phyloP scores from a whole-genome alignment of 257 asterid genomes.

The Solanum bulbocastanum region DNA sequence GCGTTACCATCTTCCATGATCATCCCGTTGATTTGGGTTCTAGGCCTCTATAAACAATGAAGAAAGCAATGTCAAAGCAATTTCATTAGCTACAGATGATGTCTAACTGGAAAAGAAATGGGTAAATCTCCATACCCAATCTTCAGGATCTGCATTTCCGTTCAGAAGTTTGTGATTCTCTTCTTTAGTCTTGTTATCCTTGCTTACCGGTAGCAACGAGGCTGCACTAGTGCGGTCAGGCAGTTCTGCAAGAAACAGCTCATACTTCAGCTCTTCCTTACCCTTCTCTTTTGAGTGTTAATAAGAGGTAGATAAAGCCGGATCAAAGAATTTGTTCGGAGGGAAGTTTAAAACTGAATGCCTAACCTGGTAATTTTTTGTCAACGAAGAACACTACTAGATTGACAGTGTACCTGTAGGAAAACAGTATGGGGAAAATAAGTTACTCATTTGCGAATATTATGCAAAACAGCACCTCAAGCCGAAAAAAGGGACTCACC shows the following conservation, averaged over 20 bases:
- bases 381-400: slow-evolving; percentile 89
- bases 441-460: background rate
- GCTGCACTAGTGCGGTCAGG: slow-evolving; percentile 63
- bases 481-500: slow-evolving; percentile 30
- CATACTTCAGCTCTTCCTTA: background rate
- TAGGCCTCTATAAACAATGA: slow-evolving; percentile 32
- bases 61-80: background rate
- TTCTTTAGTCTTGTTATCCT: slow-evolving; percentile 57
- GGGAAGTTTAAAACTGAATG: background rate
- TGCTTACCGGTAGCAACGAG: slow-evolving; percentile 61
- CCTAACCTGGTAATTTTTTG: slow-evolving; percentile 23
- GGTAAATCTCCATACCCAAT: slow-evolving; percentile 24
- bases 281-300: background rate
- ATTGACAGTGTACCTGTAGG: slow-evolving; percentile 88
- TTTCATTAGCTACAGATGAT: background rate
- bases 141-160: slow-evolving; percentile 39
- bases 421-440: background rate
- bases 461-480: background rate
- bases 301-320: background rate
- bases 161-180: slow-evolving; percentile 47
- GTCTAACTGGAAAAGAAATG: background rate
- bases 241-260: slow-evolving; percentile 37
- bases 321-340: background rate
- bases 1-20: slow-evolving; percentile 30
- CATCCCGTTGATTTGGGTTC: slow-evolving; percentile 45